Evolutionary conservation across 495 filamentous ascomycete genomes (phyloP), one percentile per base, ranked within the genome.

Genomic region (Bacidia rubella): DNA sequence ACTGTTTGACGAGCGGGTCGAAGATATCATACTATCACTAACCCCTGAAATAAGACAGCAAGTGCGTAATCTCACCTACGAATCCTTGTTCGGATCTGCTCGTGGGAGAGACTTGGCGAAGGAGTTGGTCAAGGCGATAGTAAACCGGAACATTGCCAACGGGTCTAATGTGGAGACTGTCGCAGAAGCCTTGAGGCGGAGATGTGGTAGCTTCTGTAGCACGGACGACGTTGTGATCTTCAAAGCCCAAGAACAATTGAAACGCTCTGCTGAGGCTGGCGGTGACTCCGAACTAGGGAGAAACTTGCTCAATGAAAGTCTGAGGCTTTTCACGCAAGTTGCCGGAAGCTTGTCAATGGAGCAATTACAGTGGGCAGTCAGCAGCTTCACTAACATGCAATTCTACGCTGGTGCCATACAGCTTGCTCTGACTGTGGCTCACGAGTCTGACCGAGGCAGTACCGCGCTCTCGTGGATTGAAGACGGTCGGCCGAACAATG

Each of bases 331-430:
- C 67, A 75, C 86, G 64, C 80, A 89, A 63, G 93, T 97, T 9
- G 88, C 89, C 0, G 78, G 77, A 49, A 83, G 75, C 56, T 70
- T 99, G 42, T 81, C 83, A 3, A 80, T 82, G 71, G 81, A 89
- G 52, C 87, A 93, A 57, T 75, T 97, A 26, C 73, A 80, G 52
- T 78, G 75, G 50, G 87, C 88, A 4, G 76, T 90, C 5, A 74
- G 81, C 43, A 85, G 85, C 62, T 99, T 87, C 65, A 75, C 84
- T 40, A 56, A 63, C 9, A 76, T 95, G 60, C 76, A 86, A 58
- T 99, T 95, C 69, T 97, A 89, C 65, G 90, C 89, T 43, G 90
- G 90, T 20, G 90, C 92, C n/a, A 94, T 98, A 53, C 82, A 86
- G 64, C 71, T 99, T 24, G 85, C 82, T 51, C 71, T 97, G 19